A percentile compares a stretch with the other conserved stretches of the same genome.
Conservation (phyloP, 2,329 filamentous ascomycete genomes). For the Zymoseptoria pseudotritici region DNA sequence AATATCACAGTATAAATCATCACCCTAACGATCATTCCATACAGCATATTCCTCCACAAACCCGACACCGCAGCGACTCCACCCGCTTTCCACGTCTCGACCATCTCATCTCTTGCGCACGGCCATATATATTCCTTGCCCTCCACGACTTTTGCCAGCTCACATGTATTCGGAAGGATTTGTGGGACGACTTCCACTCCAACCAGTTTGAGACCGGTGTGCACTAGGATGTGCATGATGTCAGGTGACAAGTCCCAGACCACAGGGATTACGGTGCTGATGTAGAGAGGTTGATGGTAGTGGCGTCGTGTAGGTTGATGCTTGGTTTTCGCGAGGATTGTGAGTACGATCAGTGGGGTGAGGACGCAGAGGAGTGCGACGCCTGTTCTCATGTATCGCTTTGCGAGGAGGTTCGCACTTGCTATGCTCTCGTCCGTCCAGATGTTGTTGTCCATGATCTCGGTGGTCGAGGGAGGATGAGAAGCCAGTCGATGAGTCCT, state of each 20-base stretch:
- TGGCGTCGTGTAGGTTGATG: too few species aligned
- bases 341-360: not conserved
- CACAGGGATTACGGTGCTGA: not conserved
- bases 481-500: too few species aligned
- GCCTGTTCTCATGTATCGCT: not conserved
- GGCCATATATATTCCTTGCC: too few species aligned
- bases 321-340: not conserved
- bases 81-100: too few species aligned
- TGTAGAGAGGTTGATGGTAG: not conserved
- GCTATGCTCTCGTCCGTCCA: not conserved
- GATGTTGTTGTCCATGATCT: not conserved
- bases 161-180: not conserved
- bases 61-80: too few species aligned
- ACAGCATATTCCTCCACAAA: too few species aligned
- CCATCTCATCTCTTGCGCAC: too few species aligned
- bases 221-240: not conserved
- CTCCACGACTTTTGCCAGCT: too few species aligned
- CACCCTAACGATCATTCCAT: too few species aligned
- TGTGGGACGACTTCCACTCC: not conserved
- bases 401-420: not conserved
- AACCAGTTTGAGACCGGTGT: not conserved
- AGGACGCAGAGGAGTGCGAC: not conserved
- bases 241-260: not conserved
- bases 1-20: too few species aligned
- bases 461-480: not conserved